Conservation (phyloP, 106 monocot genomes). For the Ottelia alismoides region DNA sequence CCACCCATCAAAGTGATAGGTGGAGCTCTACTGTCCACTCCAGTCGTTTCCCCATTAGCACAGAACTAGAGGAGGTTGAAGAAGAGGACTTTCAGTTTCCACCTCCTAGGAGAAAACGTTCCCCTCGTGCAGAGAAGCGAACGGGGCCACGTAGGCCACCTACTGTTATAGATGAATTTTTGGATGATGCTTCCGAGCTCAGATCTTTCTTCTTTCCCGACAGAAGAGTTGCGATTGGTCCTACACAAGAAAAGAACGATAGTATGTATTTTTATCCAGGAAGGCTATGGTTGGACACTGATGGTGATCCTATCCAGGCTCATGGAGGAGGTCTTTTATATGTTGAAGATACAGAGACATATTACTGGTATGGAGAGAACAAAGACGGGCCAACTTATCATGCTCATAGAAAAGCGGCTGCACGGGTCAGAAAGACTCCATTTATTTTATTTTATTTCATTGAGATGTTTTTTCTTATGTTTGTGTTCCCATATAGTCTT, state of each 20-base stretch:
- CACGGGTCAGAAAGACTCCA: slow-evolving; percentile 74
- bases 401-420: slow-evolving; percentile 40
- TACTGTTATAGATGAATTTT: slow-evolving; percentile 11
- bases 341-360: slow-evolving; percentile 44
- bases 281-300: slow-evolving; percentile 69
- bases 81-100: slow-evolving; percentile 50
- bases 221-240: slow-evolving; percentile 2
- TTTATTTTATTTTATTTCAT: no score
- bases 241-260: slow-evolving; percentile 17
- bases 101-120: slow-evolving; percentile 32
- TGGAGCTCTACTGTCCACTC: slow-evolving; percentile 14
- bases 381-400: slow-evolving; percentile 75
- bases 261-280: slow-evolving; percentile 65
- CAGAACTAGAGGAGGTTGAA: slow-evolving; percentile 57
- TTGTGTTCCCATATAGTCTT: no score
- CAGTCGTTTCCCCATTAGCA: slow-evolving; percentile 13
- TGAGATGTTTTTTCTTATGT: no score
- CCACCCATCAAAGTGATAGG: slow-evolving; percentile 16
- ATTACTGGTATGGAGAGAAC: slow-evolving; percentile 93
- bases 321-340: slow-evolving; percentile 81
- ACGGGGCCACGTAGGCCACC: slow-evolving; percentile 32
- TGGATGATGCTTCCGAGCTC: slow-evolving; percentile 11
- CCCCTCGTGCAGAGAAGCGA: slow-evolving; percentile 52
- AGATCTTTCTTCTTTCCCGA: slow-evolving; percentile 7
- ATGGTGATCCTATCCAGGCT: slow-evolving; percentile 86